phyloP scores from a whole-genome alignment of 108 stramenopile species.

The Tribonema minus region DNA sequence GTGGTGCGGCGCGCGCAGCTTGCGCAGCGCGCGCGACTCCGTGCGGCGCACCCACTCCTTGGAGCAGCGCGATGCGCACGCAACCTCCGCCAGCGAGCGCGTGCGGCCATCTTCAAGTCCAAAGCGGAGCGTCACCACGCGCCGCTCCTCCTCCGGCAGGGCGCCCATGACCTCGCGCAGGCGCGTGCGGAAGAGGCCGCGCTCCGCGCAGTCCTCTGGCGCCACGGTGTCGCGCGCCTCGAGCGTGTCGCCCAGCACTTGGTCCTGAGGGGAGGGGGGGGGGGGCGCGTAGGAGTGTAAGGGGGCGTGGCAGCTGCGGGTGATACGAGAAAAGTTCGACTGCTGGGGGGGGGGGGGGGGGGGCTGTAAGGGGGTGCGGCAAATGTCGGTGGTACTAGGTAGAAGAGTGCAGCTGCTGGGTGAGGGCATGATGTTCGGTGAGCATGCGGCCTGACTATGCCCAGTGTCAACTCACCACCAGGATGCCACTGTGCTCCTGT shows the following conservation, averaged over 20 bases:
- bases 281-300: background rate
- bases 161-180: slow-evolving; percentile 13
- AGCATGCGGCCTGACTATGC: too few species aligned
- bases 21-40: slow-evolving; percentile 18
- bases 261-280: background rate
- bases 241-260: slow-evolving; percentile 21
- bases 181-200: background rate
- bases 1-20: slow-evolving; percentile 20
- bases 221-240: background rate
- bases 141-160: slow-evolving; percentile 21
- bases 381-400: background rate
- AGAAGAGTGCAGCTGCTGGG: background rate
- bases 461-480: too few species aligned
- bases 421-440: background rate
- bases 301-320: background rate
- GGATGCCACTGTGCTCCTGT: background rate
- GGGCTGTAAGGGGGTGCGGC: background rate
- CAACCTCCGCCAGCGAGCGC: slow-evolving; percentile 1
- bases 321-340: background rate
- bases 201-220: slow-evolving; percentile 7
- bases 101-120: slow-evolving; percentile 17
- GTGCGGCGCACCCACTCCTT: slow-evolving; percentile 4
- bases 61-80: slow-evolving; percentile 2
- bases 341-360: background rate
- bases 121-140: slow-evolving; percentile 20